Percentiles rank a stretch among this genome's conserved stretches.
These are phyloP conservation scores for Podila horticola DNA, from an alignment of 192 early-diverging fungal genomes.

Conservation along the genomic window DNA sequence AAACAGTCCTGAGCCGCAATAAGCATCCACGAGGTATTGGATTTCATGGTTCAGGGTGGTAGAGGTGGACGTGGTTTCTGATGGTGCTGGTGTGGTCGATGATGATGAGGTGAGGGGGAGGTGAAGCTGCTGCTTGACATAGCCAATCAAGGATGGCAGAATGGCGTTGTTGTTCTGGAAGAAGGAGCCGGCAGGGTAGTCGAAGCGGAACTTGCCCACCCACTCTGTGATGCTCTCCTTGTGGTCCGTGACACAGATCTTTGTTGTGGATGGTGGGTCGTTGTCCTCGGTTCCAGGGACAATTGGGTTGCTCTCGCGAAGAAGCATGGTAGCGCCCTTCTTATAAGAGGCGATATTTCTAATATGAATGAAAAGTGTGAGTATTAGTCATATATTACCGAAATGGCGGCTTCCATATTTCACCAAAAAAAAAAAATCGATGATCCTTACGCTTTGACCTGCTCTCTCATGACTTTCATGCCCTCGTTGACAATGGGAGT, in stretches of 20 bases:
- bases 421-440: too few species aligned
- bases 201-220: slow-evolving; percentile 66
- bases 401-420: too few species aligned
- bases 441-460: slow-evolving; percentile 48
- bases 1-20: slow-evolving; percentile 80
- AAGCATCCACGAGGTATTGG: slow-evolving; percentile 71
- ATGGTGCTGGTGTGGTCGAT: not conserved
- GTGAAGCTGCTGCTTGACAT: slow-evolving; percentile 70
- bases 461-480: slow-evolving; percentile 53
- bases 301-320: slow-evolving; percentile 65
- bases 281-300: slow-evolving; percentile 31
- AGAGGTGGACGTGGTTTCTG: not conserved
- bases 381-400: not conserved
- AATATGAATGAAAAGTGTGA: not conserved
- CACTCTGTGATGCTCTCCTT: slow-evolving; percentile 66
- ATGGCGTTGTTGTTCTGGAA: slow-evolving; percentile 79
- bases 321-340: slow-evolving; percentile 66
- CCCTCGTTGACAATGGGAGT: slow-evolving; percentile 68
- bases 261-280: slow-evolving; percentile 44
- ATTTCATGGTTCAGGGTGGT: slow-evolving; percentile 42
- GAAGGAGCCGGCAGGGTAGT: slow-evolving; percentile 71
- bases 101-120: slow-evolving; percentile 31
- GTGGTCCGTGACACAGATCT: slow-evolving; percentile 63
- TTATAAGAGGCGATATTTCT: slow-evolving; percentile 63
- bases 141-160: slow-evolving; percentile 66